phyloP scores from a whole-genome alignment of 164 flowering plant genomes.

The Paratinospora sagittata region DNA sequence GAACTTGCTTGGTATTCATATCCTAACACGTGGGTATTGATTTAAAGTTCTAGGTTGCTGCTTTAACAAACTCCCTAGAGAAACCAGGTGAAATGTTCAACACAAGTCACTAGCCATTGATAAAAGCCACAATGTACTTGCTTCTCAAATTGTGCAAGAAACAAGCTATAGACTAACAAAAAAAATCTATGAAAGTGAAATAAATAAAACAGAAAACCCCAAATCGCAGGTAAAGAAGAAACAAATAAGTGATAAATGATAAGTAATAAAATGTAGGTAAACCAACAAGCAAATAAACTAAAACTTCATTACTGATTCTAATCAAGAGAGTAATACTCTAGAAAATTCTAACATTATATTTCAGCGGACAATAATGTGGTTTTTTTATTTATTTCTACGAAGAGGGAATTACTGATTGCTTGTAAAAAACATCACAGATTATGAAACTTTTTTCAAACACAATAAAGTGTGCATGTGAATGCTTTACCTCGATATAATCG shows the following conservation, averaged over 20 bases:
- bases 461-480: not conserved
- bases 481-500: slow-evolving; percentile 24
- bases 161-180: not conserved
- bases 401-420: not conserved
- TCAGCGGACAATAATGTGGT: not conserved
- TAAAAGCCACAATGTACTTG: too few relatives aligned
- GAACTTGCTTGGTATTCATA: too few relatives aligned
- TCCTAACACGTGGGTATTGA: too few relatives aligned
- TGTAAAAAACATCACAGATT: not conserved
- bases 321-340: not conserved
- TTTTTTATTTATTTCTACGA: not conserved
- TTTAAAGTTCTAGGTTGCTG: too few relatives aligned
- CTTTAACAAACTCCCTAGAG: too few relatives aligned
- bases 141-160: not conserved
- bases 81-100: too few relatives aligned
- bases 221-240: too few relatives aligned
- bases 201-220: not conserved
- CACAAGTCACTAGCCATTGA: too few relatives aligned
- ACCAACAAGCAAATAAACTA: too few relatives aligned
- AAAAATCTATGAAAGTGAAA: not conserved
- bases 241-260: not conserved
- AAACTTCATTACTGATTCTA: not conserved
- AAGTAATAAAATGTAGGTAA: not conserved
- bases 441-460: not conserved
- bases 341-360: not conserved